Evolutionary conservation across 2,329 filamentous ascomycete species (phyloP), one percentile per base, ranked within the genome.

Genomic region (Fusarium metavorans): DNA sequence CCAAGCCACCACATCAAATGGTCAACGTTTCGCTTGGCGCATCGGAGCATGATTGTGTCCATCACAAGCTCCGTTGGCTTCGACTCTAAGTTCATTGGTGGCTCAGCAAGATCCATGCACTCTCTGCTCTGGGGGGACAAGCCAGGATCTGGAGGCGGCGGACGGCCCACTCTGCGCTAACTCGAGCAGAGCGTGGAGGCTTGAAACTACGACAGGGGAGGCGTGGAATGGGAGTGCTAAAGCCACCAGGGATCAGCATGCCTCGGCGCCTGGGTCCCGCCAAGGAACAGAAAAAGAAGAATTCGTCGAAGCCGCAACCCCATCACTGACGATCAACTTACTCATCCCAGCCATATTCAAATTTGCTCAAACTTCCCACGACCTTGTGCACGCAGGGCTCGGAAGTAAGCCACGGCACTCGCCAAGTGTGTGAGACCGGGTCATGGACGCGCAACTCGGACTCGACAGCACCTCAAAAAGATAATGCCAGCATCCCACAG

Each of bases 231-330:
- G 70, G 48, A 73, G 72, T 67, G 62, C 50, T 62, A 65, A 71
- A 67, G 66, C 60, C 69, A n/a, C 41, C 74, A 77, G 62, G 76
- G 75, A 74, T 76, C 62, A 72, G 43, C 64, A 73, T 68, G 59
- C 70, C 57, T 71, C 61, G 62, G 63, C 61, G 67, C 63, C 70
- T 71, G 60, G 72, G 68, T 71, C 68, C 73, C 67, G 66, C 75
- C 74, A 79, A 77, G 75, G 77, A 78, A 78, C 75, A 70, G 70
- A 76, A 78, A 78, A 78, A 74, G 77, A 78, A 78, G 75, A 69
- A 78, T 68, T 79, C 68, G 70, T 68, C 69, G 70, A 71, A 77
- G 64, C 67, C 39, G 67, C 70, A 58, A 64, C 59, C 68, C 66
- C 57, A 61, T 50, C 72, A n/a, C 62, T 64, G 66, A 64, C 39